Evolutionary conservation across 768 basidiomycete genomes (phyloP), one percentile per base, ranked within the genome.

Genomic region (Mycena haematopus): DNA sequence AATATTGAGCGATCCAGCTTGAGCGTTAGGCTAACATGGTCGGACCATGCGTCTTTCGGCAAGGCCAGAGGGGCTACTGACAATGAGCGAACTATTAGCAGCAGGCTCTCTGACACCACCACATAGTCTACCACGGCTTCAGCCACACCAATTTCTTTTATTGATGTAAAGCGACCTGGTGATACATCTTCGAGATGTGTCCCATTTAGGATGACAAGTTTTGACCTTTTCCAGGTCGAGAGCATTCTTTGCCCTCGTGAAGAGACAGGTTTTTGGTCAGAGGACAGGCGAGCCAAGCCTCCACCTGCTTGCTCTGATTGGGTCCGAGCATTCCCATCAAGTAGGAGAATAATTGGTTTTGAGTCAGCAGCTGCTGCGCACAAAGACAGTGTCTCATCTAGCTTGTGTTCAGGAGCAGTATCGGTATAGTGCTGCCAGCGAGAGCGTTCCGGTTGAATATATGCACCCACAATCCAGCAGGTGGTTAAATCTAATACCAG

Each of bases 301-400:
- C 50, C 57, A 0, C 13, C 58, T n/a, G 51, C 51, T 21, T 45
- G 42, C 7, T 59, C 50, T 2, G 58, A 42, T 36, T 45, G n/a
- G 14, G 58, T 59, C 51, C 58, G 58, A 59, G 58, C 58, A 36
- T 52, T 59, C n/a, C 15, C 42, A 27, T 59, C 58, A 1, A 59
- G 51, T 25, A 52, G 10, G 17, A 24, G 50, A 46, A 59, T 59
- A 1, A 59, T 52, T 25, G 27, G 36, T 52, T 59, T 59, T 24
- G 58, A 45, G 15, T 59, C 50, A 11, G 35, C 40, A 17, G 58
- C 50, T 21, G 58, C 17, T 6, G 58, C 42, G 17, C 58, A 59
- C n/a, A 59, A 51, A 3, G 58, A 17, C 1, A 59, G 50, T 0
- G 58, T 59, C 19, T 59, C 58, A 8, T 59, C 51, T 15, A 59